Percentiles rank a stretch among this genome's conserved stretches.
Conservation (phyloP, 169 alveolate species). For the Plasmodium vivax region DNA sequence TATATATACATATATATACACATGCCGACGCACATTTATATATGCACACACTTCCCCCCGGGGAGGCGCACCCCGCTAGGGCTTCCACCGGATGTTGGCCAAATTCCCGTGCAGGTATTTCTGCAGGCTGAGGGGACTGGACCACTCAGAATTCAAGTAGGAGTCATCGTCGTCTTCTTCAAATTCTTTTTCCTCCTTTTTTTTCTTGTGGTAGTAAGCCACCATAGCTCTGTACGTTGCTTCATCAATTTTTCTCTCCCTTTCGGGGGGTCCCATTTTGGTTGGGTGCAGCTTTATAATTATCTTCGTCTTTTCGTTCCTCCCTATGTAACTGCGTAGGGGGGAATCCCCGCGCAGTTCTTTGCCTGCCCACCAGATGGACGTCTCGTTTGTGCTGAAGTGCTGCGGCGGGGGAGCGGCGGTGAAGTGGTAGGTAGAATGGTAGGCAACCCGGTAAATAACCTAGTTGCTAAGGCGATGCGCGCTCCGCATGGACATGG, state of each 20-base stretch:
- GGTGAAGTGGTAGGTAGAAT: no score
- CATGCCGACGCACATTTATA: no score
- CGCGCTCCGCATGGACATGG: background rate
- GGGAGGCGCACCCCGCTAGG: background rate
- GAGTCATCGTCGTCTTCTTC: slow-evolving; percentile 95
- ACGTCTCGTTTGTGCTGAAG: slow-evolving; percentile 85
- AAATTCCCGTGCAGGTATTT: slow-evolving; percentile 85
- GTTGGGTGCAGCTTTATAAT: slow-evolving; percentile 92
- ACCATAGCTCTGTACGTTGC: slow-evolving; percentile 96
- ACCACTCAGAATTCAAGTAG: slow-evolving; percentile 95
- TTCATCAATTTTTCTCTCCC: slow-evolving; percentile 95
- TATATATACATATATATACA: background rate
- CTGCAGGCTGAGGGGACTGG: slow-evolving; percentile 92
- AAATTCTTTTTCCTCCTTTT: slow-evolving; percentile 92
- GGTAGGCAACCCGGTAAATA: no score
- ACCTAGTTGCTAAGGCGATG: background rate
- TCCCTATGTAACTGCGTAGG: slow-evolving; percentile 90
- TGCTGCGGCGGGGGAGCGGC: slow-evolving; percentile 63
- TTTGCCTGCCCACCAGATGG: slow-evolving; percentile 97
- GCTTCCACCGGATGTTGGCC: slow-evolving; percentile 62
- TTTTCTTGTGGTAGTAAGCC: slow-evolving; percentile 93
- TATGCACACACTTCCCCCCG: no score
- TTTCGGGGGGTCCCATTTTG: slow-evolving; percentile 94
- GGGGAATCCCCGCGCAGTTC: slow-evolving; percentile 90
- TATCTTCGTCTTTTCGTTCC: slow-evolving; percentile 95